These are phyloP conservation scores for Sporisorium reilianum DNA, from an alignment of 1,284 basidiomycete species.

Conservation along the genomic window DNA sequence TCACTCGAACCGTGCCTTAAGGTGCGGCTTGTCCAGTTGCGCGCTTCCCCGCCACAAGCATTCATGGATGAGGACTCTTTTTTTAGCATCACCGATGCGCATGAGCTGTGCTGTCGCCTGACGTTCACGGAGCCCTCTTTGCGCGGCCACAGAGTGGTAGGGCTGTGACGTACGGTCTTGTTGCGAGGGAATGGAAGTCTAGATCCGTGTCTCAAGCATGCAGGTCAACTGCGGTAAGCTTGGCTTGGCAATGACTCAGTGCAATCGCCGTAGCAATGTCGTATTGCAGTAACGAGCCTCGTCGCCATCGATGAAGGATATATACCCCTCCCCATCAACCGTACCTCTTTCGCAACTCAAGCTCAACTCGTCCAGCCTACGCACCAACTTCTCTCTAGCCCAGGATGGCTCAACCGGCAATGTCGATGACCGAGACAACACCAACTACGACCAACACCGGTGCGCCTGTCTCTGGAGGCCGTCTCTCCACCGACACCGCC, in stretches of 20 bases:
- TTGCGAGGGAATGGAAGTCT: neutral
- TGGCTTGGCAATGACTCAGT: neutral
- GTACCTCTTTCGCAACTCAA: no score
- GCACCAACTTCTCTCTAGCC: neutral
- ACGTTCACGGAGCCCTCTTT: neutral
- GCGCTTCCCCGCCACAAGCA: neutral
- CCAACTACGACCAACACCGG: neutral
- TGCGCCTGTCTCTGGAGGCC: constrained; percentile 8
- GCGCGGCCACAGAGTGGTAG: neutral
- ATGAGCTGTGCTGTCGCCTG: neutral
- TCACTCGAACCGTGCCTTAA: neutral
- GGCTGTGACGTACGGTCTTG: neutral
- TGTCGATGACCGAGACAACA: constrained; percentile 19
- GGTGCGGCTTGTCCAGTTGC: neutral
- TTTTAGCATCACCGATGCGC: neutral
- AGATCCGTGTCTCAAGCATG: no score
- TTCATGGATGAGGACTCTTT: neutral
- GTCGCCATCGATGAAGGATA: neutral
- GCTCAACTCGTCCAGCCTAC: no score
- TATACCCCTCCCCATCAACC: no score
- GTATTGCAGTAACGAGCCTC: neutral
- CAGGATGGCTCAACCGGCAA: constrained; percentile 8
- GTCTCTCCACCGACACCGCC: constrained; percentile 32
- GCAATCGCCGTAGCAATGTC: neutral
- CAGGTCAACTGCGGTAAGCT: no score